phyloP scores from a whole-genome alignment of 2,329 filamentous ascomycete species.

The Pseudogymnoascus sp. region DNA sequence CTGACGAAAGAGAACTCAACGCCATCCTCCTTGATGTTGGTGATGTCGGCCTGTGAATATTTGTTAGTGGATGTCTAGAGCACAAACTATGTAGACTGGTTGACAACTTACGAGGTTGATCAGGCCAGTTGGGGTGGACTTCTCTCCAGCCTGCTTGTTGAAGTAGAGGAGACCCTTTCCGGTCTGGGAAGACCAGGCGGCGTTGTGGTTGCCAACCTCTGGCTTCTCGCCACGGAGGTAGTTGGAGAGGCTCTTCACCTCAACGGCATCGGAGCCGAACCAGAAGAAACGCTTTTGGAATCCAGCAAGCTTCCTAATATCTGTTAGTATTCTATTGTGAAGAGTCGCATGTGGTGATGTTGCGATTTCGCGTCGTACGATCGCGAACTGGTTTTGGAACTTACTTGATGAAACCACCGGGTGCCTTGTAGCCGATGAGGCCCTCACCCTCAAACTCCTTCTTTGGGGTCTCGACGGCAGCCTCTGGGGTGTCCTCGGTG shows the following conservation, averaged over 20 bases:
- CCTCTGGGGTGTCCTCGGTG: conserved; percentile 29
- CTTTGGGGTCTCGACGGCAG: conserved; percentile 37
- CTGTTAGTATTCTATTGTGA: conserved; percentile 12
- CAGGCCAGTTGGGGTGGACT: conserved; percentile 68
- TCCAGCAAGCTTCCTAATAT: conserved; percentile 57
- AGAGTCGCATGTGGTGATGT: not conserved
- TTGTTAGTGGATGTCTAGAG: conserved; percentile 25
- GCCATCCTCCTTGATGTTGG: conserved; percentile 65
- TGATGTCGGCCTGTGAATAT: conserved; percentile 42
- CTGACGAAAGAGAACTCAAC: conserved; percentile 80
- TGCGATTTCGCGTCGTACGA: not conserved
- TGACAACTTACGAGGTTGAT: conserved; percentile 66
- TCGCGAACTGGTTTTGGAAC: conserved; percentile 29
- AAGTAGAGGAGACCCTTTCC: conserved; percentile 93
- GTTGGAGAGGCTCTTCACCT: conserved; percentile 61
- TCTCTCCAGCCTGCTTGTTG: conserved; percentile 67
- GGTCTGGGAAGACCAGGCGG: conserved; percentile 85
- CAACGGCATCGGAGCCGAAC: conserved; percentile 65
- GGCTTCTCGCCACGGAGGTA: conserved; percentile 89
- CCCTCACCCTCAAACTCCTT: conserved; percentile 72
- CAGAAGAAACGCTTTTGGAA: conserved; percentile 93
- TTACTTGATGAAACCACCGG: conserved; percentile 75
- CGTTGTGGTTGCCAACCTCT: conserved; percentile 65
- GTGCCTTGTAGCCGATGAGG: conserved; percentile 79
- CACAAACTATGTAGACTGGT: not conserved